Percentiles rank a stretch among this genome's conserved stretches.
Conservation (phyloP, 163 green algal species). For the Chlorella variabilis region DNA sequence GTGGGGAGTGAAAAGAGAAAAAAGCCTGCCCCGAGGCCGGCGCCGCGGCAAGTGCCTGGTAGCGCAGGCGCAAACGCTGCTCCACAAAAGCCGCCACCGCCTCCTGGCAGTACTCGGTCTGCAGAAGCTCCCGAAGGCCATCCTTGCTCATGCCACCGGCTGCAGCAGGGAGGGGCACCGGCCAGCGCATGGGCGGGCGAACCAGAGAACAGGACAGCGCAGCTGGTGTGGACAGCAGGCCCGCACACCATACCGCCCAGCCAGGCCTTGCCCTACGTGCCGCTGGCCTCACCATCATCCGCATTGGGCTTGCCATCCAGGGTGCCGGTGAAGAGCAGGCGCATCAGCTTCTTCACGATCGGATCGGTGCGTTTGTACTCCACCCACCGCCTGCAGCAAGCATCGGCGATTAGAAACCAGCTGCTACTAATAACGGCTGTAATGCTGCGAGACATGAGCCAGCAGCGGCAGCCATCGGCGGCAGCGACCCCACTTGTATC, state of each 20-base stretch:
- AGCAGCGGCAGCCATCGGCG: too few species aligned
- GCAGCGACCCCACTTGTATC: neutral
- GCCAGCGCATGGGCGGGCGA: neutral
- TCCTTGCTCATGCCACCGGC: constrained; percentile 11
- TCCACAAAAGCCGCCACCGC: constrained; percentile 10
- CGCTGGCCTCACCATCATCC: neutral
- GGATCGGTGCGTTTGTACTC: neutral
- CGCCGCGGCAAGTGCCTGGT: neutral
- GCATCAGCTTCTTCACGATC: constrained; percentile 24
- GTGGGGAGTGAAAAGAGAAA: too few species aligned
- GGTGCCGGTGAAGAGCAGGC: neutral
- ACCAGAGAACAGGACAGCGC: neutral
- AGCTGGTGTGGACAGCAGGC: too few species aligned
- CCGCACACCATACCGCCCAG: too few species aligned
- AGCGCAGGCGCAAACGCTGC: neutral
- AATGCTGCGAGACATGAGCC: neutral
- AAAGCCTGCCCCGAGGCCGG: too few species aligned
- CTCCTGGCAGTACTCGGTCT: neutral
- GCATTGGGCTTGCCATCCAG: neutral
- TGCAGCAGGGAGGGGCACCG: neutral
- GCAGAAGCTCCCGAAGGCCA: neutral
- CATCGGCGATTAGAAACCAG: neutral
- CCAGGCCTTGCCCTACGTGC: neutral
- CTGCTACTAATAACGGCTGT: too few species aligned
- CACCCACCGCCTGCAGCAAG: neutral